These are phyloP conservation scores for Zea luxurians DNA, from an alignment of 176 grass and related monocot genomes.

Conservation along the genomic window DNA sequence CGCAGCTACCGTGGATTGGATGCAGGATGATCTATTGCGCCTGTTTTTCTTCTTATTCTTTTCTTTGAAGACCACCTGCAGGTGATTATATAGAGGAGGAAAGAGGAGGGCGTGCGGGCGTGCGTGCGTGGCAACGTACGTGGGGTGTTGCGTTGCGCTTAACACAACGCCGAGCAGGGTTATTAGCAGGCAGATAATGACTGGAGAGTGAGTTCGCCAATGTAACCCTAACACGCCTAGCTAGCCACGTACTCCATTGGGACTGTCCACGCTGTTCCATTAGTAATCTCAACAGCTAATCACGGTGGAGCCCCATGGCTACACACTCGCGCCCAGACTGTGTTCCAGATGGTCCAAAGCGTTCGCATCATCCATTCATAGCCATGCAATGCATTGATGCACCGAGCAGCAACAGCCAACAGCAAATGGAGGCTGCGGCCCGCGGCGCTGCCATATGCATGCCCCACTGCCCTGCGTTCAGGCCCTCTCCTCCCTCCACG, in stretches of 20 bases:
- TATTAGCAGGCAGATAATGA: not conserved
- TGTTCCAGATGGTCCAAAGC: not conserved
- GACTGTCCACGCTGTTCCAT: not conserved
- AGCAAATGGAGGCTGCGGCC: not conserved
- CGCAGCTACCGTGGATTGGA: not conserved
- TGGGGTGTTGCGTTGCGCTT: not conserved
- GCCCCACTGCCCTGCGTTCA: not conserved
- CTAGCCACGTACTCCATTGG: not conserved
- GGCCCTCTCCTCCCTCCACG: slow-evolving; percentile 24
- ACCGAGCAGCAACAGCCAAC: not conserved
- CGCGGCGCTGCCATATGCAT: too few species aligned
- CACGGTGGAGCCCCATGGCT: not conserved
- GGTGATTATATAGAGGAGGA: not conserved
- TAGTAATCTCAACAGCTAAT: not conserved
- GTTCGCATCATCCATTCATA: not conserved
- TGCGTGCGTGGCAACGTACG: not conserved
- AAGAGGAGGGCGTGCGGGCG: not conserved
- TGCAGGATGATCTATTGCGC: not conserved
- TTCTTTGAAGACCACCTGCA: not conserved
- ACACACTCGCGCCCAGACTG: not conserved
- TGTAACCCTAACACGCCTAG: not conserved
- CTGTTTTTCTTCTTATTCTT: too few species aligned
- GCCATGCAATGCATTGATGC: not conserved
- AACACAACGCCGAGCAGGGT: not conserved
- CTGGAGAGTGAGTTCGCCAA: not conserved